Evolutionary conservation across 306 rosid genomes (phyloP).

Genomic region (Boehmeria nivea): DNA sequence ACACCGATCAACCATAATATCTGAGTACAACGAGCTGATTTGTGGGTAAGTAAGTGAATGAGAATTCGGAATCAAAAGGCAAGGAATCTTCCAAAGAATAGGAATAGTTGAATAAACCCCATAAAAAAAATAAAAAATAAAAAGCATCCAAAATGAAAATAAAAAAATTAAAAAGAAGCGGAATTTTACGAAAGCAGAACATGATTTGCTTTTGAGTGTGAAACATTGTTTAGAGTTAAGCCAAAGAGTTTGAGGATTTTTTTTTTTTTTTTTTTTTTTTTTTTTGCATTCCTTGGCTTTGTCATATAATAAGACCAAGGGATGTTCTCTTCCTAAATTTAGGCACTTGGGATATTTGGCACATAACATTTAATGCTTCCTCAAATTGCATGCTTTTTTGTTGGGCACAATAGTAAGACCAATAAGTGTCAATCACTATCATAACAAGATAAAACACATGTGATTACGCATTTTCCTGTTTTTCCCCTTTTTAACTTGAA

Average conservation of each 20-base stretch:
- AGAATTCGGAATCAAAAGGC: background rate
- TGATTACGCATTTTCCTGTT: constrained; percentile 10
- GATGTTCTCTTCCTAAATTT: background rate
- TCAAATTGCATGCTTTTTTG: constrained; percentile 8
- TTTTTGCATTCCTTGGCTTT: constrained; percentile 3
- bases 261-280: too few species aligned
- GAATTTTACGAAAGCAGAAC: background rate
- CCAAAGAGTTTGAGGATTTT: background rate
- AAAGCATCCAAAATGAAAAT: background rate
- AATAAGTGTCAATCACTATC: constrained; percentile 11
- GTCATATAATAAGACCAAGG: background rate
- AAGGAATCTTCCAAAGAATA: background rate
- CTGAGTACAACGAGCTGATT: background rate
- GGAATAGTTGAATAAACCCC: constrained; percentile 2
- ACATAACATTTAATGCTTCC: constrained; percentile 9
- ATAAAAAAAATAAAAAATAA: background rate
- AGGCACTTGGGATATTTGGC: constrained; percentile 1
- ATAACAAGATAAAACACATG: constrained; percentile 10
- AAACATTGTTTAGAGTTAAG: background rate
- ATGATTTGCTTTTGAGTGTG: background rate
- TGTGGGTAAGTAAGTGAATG: constrained; percentile 1
- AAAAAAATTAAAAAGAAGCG: background rate
- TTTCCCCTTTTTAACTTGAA: background rate
- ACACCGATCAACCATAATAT: too few species aligned
- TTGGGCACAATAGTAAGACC: constrained; percentile 11